These are phyloP conservation scores for Leccinum rimulosum DNA, from an alignment of 768 basidiomycete species.

Conservation along the genomic window DNA sequence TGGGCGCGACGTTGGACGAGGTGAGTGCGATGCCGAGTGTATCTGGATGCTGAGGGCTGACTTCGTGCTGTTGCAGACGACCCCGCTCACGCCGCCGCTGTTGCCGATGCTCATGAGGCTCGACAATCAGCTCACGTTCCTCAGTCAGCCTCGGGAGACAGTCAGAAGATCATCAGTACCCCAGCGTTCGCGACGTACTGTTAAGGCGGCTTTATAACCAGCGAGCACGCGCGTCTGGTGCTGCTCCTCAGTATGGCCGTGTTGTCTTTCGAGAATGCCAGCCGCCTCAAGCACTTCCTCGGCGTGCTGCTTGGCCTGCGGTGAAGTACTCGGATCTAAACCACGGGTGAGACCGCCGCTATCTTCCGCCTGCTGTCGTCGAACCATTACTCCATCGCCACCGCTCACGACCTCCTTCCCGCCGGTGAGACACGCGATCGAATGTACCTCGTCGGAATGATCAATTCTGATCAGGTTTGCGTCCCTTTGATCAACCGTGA, in stretches of 20 bases:
- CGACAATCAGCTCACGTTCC: conserved; percentile 79
- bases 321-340: conserved; percentile 42
- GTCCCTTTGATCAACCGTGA: no score
- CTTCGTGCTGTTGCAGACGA: conserved; percentile 42
- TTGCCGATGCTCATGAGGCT: conserved; percentile 78
- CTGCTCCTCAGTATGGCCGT: conserved; percentile 34
- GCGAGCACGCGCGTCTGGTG: conserved; percentile 48
- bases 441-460: no score
- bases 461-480: no score
- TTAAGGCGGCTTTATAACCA: conserved; percentile 53
- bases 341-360: not conserved
- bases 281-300: conserved; percentile 49
- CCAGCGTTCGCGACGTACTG: conserved; percentile 34
- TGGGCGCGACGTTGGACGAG: conserved; percentile 78
- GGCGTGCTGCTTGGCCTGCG: conserved; percentile 51
- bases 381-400: no score
- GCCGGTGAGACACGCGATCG: no score
- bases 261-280: conserved; percentile 35
- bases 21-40: conserved; percentile 36
- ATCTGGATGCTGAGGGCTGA: conserved; percentile 1
- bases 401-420: no score
- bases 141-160: conserved; percentile 77
- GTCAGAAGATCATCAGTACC: not conserved
- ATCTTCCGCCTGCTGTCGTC: no score
- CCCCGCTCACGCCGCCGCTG: conserved; percentile 77